Evolutionary conservation across 345 rosid species (phyloP).

Genomic region (Draba incana): DNA sequence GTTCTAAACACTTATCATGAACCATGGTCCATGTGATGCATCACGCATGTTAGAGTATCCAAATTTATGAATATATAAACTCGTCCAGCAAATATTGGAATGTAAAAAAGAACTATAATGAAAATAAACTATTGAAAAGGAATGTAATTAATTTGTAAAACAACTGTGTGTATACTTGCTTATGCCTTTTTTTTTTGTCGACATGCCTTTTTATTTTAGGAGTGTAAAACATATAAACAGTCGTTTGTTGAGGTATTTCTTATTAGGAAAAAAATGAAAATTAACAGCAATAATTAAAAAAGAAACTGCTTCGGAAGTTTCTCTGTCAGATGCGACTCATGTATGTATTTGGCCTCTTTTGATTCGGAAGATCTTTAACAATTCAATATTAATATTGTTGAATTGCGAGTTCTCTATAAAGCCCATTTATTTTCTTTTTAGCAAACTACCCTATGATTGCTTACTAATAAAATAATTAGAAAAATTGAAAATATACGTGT

Average conservation of each 20-base stretch:
- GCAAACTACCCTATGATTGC: constrained; percentile 19
- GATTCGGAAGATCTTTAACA: no score
- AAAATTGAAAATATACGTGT: neutral
- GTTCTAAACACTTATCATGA: neutral
- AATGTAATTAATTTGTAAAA: neutral
- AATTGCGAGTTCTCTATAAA: neutral
- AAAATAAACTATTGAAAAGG: no score
- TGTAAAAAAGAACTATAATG: neutral
- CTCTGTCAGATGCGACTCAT: no score
- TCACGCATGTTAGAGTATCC: neutral
- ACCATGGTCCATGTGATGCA: neutral
- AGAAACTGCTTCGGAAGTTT: no score
- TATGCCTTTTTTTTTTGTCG: neutral
- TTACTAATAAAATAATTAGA: neutral
- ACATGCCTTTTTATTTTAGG: no score
- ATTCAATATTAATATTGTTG: no score
- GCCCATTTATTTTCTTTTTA: neutral
- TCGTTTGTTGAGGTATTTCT: neutral
- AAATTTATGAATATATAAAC: neutral
- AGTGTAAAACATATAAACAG: neutral
- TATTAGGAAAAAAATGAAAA: neutral
- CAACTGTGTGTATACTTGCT: neutral
- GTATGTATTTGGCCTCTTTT: no score
- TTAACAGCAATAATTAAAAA: no score
- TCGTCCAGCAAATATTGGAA: neutral